Conservation (phyloP, 78 protist species). For the Blattamonas nauphoetae region DNA sequence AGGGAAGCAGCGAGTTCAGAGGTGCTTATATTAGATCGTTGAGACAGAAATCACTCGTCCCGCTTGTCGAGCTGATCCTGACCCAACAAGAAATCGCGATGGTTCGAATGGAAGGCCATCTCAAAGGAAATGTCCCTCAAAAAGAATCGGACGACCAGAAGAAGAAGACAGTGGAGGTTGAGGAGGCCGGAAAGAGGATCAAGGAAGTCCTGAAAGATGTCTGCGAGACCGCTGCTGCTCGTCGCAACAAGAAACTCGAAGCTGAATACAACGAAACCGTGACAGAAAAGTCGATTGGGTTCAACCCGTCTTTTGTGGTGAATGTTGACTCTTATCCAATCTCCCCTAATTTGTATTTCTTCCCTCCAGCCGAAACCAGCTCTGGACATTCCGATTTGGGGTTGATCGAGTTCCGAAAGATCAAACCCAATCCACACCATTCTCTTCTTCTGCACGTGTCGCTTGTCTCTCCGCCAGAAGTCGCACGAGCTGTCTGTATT, state of each 20-base stretch:
- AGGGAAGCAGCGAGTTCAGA: neutral
- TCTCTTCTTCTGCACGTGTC: neutral
- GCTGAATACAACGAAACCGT: neutral
- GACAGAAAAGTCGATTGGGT: neutral
- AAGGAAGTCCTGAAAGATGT: neutral
- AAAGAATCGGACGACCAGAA: neutral
- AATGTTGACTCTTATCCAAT: neutral
- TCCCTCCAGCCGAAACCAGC: neutral
- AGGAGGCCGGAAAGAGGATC: neutral
- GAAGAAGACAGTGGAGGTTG: neutral
- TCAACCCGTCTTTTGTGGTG: neutral
- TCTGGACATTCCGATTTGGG: neutral
- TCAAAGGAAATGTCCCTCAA: neutral
- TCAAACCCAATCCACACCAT: neutral
- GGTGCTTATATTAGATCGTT: neutral
- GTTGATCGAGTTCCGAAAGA: neutral
- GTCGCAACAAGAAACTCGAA: neutral
- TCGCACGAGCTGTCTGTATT: neutral
- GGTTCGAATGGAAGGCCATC: neutral
- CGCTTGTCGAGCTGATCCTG: neutral
- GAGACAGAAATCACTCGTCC: neutral
- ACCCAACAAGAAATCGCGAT: neutral
- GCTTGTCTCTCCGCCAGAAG: neutral
- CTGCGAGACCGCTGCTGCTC: neutral
- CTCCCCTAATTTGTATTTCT: neutral